phyloP scores from a whole-genome alignment of 768 basidiomycete genomes.

The Porphyrellus cyaneotinctus region DNA sequence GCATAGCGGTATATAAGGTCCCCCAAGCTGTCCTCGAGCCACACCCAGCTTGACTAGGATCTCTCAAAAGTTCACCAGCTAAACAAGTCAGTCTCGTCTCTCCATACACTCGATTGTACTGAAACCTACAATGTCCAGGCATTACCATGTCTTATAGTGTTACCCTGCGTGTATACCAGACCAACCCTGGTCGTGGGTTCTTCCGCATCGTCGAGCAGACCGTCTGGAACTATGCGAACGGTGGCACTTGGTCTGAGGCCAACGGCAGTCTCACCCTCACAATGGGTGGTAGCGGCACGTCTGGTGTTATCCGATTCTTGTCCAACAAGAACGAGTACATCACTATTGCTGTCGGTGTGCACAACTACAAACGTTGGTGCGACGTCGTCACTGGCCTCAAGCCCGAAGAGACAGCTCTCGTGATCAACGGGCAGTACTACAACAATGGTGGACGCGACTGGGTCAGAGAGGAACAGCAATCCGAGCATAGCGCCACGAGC shows the following conservation, averaged over 20 bases:
- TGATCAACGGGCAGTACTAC: conserved; percentile 16
- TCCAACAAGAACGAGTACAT: conserved; percentile 29
- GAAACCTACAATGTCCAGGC: background rate
- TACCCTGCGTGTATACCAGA: background rate
- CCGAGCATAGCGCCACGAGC: background rate
- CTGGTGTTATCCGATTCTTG: conserved; percentile 34
- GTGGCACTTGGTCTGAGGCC: conserved; percentile 29
- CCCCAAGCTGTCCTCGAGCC: background rate
- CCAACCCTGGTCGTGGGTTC: background rate
- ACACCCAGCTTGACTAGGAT: background rate
- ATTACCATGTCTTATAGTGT: conserved; percentile 10
- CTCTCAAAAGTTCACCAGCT: background rate
- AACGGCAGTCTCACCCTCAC: conserved; percentile 25
- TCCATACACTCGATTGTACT: background rate
- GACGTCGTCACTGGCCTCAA: conserved; percentile 35
- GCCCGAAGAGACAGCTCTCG: conserved; percentile 15
- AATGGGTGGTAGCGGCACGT: conserved; percentile 39
- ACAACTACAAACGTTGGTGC: conserved; percentile 39
- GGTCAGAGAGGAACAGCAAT: background rate
- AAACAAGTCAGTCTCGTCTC: background rate
- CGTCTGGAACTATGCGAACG: conserved; percentile 3
- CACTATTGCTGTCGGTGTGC: conserved; percentile 35
- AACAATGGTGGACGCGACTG: background rate
- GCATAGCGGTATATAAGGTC: background rate
- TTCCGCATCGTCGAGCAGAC: conserved; percentile 5